Percentiles rank a stretch among this genome's conserved stretches.
Conservation (phyloP, 164 flowering plant genomes). For the Vitis riparia region DNA sequence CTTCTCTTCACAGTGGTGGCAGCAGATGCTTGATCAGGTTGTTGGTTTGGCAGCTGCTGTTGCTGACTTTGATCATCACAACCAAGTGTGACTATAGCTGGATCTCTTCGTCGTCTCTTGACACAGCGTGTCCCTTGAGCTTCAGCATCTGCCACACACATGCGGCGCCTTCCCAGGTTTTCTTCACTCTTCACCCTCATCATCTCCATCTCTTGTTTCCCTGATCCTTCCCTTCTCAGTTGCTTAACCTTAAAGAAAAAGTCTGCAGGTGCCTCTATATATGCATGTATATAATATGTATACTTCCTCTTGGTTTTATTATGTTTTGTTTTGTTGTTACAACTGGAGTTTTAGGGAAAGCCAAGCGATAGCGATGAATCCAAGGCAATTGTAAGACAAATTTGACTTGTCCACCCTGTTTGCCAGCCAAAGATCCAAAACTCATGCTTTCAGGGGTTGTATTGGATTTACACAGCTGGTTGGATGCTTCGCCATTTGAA, state of each 20-base stretch:
- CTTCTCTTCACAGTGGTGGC: conserved; percentile 55
- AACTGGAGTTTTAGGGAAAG: not conserved
- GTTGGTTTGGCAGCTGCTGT: conserved; percentile 20
- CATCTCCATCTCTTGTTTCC: conserved; percentile 18
- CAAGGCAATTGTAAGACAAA: conserved; percentile 9
- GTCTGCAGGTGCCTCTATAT: not conserved
- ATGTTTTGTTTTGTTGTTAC: conserved; percentile 12
- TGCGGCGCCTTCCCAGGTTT: conserved; percentile 19
- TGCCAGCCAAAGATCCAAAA: conserved; percentile 6
- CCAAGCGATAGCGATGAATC: conserved; percentile 23
- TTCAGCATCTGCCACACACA: conserved; percentile 15
- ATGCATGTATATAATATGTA: not conserved
- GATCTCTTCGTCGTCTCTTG: conserved; percentile 41
- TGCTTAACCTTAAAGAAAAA: not conserved
- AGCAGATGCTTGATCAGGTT: conserved; percentile 27
- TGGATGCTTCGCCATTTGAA: no score
- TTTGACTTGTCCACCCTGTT: conserved; percentile 13
- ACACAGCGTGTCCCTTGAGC: conserved; percentile 18
- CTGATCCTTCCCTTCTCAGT: not conserved
- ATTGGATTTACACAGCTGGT: no score
- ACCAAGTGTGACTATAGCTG: conserved; percentile 5
- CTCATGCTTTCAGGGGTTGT: not conserved
- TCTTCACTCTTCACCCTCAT: conserved; percentile 31
- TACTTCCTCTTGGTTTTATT: conserved; percentile 7
- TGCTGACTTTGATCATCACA: conserved; percentile 2